Conservation (phyloP, 2,329 filamentous ascomycete species). For the Colletotrichum sp. region DNA sequence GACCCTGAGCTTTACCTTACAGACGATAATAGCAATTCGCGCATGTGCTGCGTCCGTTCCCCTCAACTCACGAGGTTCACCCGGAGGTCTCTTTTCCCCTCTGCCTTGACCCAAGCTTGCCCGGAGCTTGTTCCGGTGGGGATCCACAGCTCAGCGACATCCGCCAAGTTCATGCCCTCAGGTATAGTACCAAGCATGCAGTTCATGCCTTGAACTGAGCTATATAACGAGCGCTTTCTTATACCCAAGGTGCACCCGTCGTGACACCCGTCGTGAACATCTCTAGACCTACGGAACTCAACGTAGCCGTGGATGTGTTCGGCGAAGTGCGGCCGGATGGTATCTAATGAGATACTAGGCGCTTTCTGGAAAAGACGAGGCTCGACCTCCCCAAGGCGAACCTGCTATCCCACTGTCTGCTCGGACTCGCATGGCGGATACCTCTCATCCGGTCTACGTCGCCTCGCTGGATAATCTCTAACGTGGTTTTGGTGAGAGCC, state of each 20-base stretch:
- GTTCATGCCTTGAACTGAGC: not conserved
- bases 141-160: not conserved
- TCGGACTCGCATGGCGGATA: not conserved
- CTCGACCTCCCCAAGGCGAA: not conserved
- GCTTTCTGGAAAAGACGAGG: not conserved
- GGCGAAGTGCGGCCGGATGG: not conserved
- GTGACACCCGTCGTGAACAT: too few relatives aligned
- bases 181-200: not conserved
- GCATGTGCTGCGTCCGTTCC: not conserved
- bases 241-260: not conserved
- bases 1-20: not conserved
- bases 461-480: not conserved
- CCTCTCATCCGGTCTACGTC: not conserved
- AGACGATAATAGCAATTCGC: not conserved
- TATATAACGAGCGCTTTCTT: not conserved
- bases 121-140: slow-evolving; percentile 10
- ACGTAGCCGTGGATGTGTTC: not conserved
- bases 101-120: not conserved
- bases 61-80: not conserved
- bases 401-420: not conserved
- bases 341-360: not conserved
- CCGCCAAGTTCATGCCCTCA: not conserved
- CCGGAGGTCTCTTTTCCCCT: not conserved
- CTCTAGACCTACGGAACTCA: not conserved
- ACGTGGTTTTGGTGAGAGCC: not conserved